Base-by-base conservation (phyloP, 495 filamentous ascomycete species). In the Amniculicola lignicola region DNA sequence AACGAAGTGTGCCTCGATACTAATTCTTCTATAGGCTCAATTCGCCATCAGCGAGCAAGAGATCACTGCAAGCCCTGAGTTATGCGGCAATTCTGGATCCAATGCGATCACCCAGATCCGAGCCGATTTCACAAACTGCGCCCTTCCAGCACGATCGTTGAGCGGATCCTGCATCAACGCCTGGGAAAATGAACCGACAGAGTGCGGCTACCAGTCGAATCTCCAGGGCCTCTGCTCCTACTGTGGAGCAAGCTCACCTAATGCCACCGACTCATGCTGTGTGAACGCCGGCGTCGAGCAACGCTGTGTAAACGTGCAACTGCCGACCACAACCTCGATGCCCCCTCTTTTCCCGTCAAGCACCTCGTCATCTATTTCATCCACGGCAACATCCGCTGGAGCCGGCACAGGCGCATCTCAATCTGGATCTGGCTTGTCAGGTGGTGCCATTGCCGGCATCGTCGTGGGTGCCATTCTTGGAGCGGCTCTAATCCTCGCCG, bases 231-330 rank as follows among this genome's bases (percentile, higher is more conserved):
- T 99, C 36, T 99, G 94, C 72, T 78, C 82, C 14, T 95, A 90
- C 64, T 99, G 94, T 69, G 78, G 78, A 23, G 74, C 82, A 11
- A 90, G 86, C 62, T 89, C 90, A 23, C 79, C 85, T 33, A 96
- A 95, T 70, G 83, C 89, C 14, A 97, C 89, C 44, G 94, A 99
- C 70, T 93, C 91, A 0, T 99, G 94, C 74, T 99, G 94, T 66
- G 82, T 86, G 49, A 87, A 82, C 61, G 83, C 91, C n/a, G 77
- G 89, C 59, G 82, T 85, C 19, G 75, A 86, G 39, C 68, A 62
- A 24, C 81, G 83, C 49, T 99, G 94, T 64, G 68, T 73, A 25
- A 78, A 79, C 28, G 85, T 99, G 25, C 72, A 80, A 23, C 75
- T 99, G 25, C 94, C 93, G 9, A 79, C 78, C 1, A 82, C 86